Base-by-base conservation (phyloP, 1,284 basidiomycete genomes). In the Moesziomyces sp. region DNA sequence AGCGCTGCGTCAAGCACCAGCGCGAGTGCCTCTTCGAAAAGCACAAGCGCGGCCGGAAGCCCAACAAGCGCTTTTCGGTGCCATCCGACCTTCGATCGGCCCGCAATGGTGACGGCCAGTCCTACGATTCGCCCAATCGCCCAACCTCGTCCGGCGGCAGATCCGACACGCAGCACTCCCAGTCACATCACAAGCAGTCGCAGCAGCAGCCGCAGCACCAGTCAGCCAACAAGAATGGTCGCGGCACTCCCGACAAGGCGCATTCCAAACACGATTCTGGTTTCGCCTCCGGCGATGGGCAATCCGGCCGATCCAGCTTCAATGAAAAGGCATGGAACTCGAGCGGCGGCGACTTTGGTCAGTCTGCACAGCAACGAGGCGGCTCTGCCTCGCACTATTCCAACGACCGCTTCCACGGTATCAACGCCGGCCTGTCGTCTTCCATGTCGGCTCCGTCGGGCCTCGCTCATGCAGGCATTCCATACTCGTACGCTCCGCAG, bases 1-100 rank as follows among this genome's bases (percentile, higher is more conserved):
- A 74, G 50, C 68, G 76, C 58, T 80, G 76, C 35, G 61, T 75
- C 23, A 62, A 76, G 30, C 71, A 80, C 55, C 74, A 78, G 23
- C 49, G 64, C 38, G 76, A 78, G 52, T 79, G 77, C 47, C 60
- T 77, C 14, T 79, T 79, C 50, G 77, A 79, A 46, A 79, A 79
- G 72, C 77, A 79, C 56, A 66, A 74, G 44, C 66, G 77, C 40
- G 77, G 77, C 28, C 57, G 77, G 19, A 79, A 79, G 54, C 77
- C 77, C 8, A 74, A 74, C 56, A 74, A 74, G 46, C 65, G 70
- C 52, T 68, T 73, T 26, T 73, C 70, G 53, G 70, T 73, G 18
- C 70, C 70, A n/a, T 53, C 64, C 43, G 70, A 73, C 52, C 60
- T 73, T 16, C 63, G 64, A 23, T 35, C 49, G 33, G 63, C 48